These are phyloP conservation scores for Nicotiana knightiana DNA, from an alignment of 257 asterid genomes.

Conservation along the genomic window DNA sequence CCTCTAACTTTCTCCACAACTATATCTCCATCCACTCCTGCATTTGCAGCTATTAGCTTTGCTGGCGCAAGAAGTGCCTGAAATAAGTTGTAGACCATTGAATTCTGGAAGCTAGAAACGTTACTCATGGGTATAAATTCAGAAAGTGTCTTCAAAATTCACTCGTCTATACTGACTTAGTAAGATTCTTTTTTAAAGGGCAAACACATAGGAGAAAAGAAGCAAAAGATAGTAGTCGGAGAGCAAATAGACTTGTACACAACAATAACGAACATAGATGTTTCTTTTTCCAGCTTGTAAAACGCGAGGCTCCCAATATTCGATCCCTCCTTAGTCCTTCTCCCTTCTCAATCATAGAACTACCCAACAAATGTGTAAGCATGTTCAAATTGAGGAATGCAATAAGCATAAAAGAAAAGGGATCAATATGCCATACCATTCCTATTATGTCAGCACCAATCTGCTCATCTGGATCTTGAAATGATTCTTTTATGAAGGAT, in stretches of 20 bases:
- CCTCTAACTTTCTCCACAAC: constrained; percentile 58
- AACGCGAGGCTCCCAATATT: background rate
- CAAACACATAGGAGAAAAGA: background rate
- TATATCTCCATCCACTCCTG: constrained; percentile 79
- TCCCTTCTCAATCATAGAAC: background rate
- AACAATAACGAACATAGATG: background rate
- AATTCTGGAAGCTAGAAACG: background rate
- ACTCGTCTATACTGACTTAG: background rate
- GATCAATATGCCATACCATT: constrained; percentile 32
- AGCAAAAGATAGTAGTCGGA: background rate
- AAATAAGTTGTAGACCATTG: constrained; percentile 11
- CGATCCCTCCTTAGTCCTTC: background rate
- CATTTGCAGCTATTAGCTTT: constrained; percentile 73
- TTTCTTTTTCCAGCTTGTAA: background rate
- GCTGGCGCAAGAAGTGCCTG: constrained; percentile 98
- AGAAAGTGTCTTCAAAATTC: constrained; percentile 2
- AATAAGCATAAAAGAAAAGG: background rate
- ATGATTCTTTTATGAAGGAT: constrained; percentile 44
- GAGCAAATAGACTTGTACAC: background rate
- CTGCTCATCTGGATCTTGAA: constrained; percentile 70
- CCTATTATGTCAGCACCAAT: constrained; percentile 88
- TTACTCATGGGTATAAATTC: background rate
- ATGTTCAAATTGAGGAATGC: background rate
- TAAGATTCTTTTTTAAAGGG: background rate
- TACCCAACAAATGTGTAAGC: background rate